Base-by-base conservation (phyloP, 331 rosid species). In the Malus hybrid region DNA sequence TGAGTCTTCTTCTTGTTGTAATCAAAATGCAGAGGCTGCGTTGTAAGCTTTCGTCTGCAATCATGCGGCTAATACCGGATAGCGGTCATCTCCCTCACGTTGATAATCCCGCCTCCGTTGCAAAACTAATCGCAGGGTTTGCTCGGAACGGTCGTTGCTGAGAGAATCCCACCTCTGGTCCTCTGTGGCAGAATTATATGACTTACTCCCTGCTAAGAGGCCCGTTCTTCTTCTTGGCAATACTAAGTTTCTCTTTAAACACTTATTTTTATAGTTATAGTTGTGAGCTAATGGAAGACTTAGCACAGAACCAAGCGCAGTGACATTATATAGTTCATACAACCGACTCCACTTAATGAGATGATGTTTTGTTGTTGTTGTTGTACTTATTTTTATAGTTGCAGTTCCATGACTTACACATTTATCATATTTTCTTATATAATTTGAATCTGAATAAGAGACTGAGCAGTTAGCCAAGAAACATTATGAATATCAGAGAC, bases 31-130 rank as follows among this genome's bases (percentile, higher is more conserved):
- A 87, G 91, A 87, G 86, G 72, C 60, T 87, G 29, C 72, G 76
- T 28, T 85, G 84, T 68, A 89, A 87, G 57, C 83, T 87, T 39
- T 80, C 77, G 10, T 74, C 48, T 64, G 85, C 91, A 44, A 68
- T 39, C 44, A 44, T 85, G 78, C 74, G 83, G 65, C 24, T 64
- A 9, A 42, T 87, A 34, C 72, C 85, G 0, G 86, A 83, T 10
- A 63, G 78, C 27, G 89, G 89, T 10, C 91, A 87, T 79, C 86
- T 87, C 28, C 86, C 87, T 62, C 91, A 87, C 39, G 89, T 85
- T 1, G 89, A 87, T 48, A 81, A 71, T 29, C 86, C 86, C 44
- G 22, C 44, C 12, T 68, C 78, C 10, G 85, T 85, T 15, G 81
- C 83, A 9, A 77, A 76, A 76, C 75, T 87, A 34, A 83, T 87